Percentiles rank a stretch among this genome's conserved stretches.
These are phyloP conservation scores for Epichloe sp. DNA, from an alignment of 2,329 filamentous ascomycete genomes.

Conservation along the genomic window DNA sequence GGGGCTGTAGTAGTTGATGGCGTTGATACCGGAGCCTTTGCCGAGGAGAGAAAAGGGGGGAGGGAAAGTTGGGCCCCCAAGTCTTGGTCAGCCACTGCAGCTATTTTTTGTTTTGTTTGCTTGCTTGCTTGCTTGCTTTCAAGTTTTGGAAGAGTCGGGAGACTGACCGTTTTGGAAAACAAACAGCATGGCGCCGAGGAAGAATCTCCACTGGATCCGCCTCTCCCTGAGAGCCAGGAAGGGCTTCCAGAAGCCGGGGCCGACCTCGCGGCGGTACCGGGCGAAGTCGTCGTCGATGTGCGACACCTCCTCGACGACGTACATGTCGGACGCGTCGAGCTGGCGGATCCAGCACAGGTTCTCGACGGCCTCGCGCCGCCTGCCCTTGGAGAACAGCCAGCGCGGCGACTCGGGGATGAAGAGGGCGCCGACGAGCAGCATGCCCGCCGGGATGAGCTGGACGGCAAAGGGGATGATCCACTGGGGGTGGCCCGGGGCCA, in stretches of 20 bases:
- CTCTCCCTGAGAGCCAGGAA: constrained; percentile 44
- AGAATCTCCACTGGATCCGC: constrained; percentile 56
- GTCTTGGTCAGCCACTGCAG: neutral
- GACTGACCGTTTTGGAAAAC: constrained; percentile 58
- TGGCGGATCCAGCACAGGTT: constrained; percentile 54
- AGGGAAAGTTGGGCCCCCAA: no score
- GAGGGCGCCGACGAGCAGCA: constrained; percentile 45
- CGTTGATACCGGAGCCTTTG: constrained; percentile 16
- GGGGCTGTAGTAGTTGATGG: constrained; percentile 19
- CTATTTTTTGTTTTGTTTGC: no score
- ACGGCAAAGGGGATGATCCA: constrained; percentile 55
- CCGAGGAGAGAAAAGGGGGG: neutral
- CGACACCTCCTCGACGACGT: constrained; percentile 61
- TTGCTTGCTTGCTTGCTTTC: no score
- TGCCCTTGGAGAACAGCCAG: constrained; percentile 53
- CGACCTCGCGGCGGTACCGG: constrained; percentile 47
- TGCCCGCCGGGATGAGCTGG: constrained; percentile 52
- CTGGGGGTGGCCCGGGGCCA: constrained; percentile 34
- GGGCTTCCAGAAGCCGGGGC: constrained; percentile 62
- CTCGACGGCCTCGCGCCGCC: constrained; percentile 43
- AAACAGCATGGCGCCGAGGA: constrained; percentile 62
- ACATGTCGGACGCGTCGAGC: constrained; percentile 40
- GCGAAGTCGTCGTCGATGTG: constrained; percentile 60
- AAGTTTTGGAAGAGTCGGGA: no score
- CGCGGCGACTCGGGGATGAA: constrained; percentile 54